phyloP scores from a whole-genome alignment of 2,329 filamentous ascomycete species.

The Metarhizium album region DNA sequence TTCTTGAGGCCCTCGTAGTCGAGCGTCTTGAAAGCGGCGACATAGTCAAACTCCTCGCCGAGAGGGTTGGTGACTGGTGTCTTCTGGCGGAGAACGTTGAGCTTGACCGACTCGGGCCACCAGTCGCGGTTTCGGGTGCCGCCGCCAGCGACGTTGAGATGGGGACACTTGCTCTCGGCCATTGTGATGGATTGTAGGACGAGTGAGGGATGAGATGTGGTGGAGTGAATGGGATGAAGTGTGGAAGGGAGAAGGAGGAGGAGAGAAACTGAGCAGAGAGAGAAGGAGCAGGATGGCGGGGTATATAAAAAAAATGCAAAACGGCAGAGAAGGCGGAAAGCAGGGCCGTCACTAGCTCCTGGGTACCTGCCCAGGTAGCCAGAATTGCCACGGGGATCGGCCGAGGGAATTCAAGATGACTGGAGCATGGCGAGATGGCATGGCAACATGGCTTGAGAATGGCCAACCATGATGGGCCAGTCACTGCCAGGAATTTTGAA shows the following conservation, averaged over 20 bases:
- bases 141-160: constrained; percentile 40
- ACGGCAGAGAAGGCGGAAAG: neutral
- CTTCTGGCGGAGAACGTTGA: constrained; percentile 67
- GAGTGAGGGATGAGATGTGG: neutral
- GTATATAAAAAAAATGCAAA: neutral
- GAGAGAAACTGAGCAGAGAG: neutral
- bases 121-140: constrained; percentile 61
- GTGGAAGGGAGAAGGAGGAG: neutral
- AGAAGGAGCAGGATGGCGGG: neutral
- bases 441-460: neutral
- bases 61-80: constrained; percentile 52
- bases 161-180: constrained; percentile 23
- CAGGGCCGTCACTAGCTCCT: too few relatives aligned
- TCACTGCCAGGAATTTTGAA: neutral
- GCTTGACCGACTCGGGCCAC: constrained; percentile 59
- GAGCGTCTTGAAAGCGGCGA: constrained; percentile 58
- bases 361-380: too few relatives aligned
- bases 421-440: neutral
- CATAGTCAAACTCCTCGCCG: constrained; percentile 59
- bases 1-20: constrained; percentile 55
- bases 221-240: neutral
- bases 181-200: constrained; percentile 8
- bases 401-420: too few relatives aligned
- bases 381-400: neutral
- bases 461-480: too few relatives aligned